A percentile compares a stretch with the other conserved stretches of the same genome.
Evolutionary conservation across 2,329 filamentous ascomycete species (phyloP).

Genomic region (Colletotrichum abscissum): DNA sequence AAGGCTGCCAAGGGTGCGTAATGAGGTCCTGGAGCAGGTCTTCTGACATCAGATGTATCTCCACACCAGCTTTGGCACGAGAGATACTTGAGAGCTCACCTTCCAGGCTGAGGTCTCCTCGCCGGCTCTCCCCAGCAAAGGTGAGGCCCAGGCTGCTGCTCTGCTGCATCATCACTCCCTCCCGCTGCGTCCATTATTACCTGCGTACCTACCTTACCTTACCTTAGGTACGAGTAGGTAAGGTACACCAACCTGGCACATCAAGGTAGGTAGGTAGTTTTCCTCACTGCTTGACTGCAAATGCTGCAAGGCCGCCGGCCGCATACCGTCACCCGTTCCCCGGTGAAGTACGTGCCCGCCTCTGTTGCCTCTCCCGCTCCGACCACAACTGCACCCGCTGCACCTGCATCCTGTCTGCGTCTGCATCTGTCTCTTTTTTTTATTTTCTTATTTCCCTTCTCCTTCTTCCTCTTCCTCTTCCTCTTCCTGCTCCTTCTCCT

Average conservation of each 20-base stretch:
- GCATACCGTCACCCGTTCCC: neutral
- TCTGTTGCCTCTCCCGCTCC: conserved; percentile 11
- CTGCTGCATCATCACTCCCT: conserved; percentile 32
- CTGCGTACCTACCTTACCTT: no score
- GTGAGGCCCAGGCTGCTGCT: conserved; percentile 30
- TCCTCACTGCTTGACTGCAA: neutral
- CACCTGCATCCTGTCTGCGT: neutral
- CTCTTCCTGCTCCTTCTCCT: neutral
- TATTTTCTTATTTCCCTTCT: neutral
- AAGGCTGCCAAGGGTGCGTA: conserved; percentile 32
- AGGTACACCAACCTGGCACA: no score
- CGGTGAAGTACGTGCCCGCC: conserved; percentile 11
- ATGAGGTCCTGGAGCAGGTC: neutral
- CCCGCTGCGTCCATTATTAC: no score
- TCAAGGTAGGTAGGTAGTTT: no score
- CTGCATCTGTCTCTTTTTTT: neutral
- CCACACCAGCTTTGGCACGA: neutral
- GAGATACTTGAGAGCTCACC: neutral
- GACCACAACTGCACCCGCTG: neutral
- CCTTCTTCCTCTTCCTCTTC: neutral
- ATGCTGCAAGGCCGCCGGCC: neutral
- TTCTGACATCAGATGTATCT: neutral
- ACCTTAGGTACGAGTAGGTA: no score
- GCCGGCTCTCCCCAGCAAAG: conserved; percentile 25
- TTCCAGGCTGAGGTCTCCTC: neutral